Evolutionary conservation across 2,329 filamentous ascomycete species (phyloP), one percentile per base, ranked within the genome.

Genomic region (Colletotrichum echinochloae): DNA sequence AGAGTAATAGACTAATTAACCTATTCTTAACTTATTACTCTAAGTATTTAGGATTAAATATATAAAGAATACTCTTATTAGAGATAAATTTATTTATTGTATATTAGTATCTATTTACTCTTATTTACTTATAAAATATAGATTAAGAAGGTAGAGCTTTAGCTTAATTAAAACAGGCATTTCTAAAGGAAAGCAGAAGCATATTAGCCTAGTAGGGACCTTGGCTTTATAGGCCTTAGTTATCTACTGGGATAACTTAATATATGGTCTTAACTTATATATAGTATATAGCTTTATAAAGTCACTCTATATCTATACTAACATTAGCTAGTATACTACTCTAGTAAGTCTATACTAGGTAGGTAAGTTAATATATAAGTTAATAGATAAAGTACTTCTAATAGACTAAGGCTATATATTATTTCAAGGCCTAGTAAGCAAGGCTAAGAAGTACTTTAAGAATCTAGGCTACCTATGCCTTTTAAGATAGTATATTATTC

Each of bases 41-140:
- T 91, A 90, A 76, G 94, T 95, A 83, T 95, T 95, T 74, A 92
- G 91, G 11, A 94, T 95, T 66, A 85, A 84, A 18, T 92, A 95
- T 76, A 94, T 92, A 1, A 89, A 88, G 75, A 86, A 92, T 75
- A 95, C 93, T 0, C 84, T 89, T 1, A 92, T 95, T 1, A 93
- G 93, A n/a, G 90, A 95, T 76, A 89, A 91, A 72, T 87, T 82
- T 75, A 87, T 90, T 9, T 88, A 92, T 54, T 93, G 93, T 55
- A n/a, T 20, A 20, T n/a, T 11, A 20, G 4, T 41, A 1, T 7
- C 1, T 18, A 16, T 4, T n/a, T 8, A 14, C 2, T 16, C 37
- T 14, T 16, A 39, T 3, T 39, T 14, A 16, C 37, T 16, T 39
- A 39, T 39, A 16, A 39, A 6, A 39, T 14, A 8, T 33, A 5